Percentiles rank a stretch among this genome's conserved stretches.
Evolutionary conservation across 2,329 filamentous ascomycete genomes (phyloP).

Genomic region (Fusarium haematococcum): DNA sequence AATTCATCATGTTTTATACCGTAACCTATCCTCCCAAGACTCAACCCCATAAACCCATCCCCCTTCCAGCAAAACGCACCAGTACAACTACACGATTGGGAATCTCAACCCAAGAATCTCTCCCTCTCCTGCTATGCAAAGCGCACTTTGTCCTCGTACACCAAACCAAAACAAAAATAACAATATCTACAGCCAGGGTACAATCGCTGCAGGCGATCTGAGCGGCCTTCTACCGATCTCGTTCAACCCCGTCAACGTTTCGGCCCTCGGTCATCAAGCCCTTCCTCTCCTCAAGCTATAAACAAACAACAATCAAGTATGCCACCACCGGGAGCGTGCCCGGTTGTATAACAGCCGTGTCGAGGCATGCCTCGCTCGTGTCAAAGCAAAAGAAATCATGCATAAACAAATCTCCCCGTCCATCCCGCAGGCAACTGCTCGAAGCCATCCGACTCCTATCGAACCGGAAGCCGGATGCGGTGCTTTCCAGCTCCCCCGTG

Average conservation of each 20-base stretch:
- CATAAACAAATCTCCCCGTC: constrained; percentile 19
- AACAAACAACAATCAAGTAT: constrained; percentile 17
- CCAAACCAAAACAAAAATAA: constrained; percentile 40
- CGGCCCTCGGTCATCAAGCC: constrained; percentile 1
- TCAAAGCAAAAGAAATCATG: constrained; percentile 27
- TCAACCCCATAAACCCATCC: constrained; percentile 5
- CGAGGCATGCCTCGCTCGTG: constrained; percentile 12
- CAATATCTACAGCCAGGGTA: constrained; percentile 42
- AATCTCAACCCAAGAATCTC: constrained; percentile 35
- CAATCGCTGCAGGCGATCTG: constrained; percentile 17
- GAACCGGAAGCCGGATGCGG: neutral
- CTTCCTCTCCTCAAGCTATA: constrained; percentile 4
- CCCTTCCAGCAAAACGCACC: constrained; percentile 15
- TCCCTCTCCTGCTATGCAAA: constrained; percentile 40
- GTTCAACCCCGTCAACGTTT: constrained; percentile 6
- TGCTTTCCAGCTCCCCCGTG: neutral
- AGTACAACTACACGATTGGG: constrained; percentile 41
- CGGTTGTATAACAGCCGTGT: constrained; percentile 6
- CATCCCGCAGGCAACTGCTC: constrained; percentile 29
- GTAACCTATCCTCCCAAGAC: constrained; percentile 18
- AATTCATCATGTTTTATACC: constrained; percentile 33
- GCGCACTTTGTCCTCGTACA: constrained; percentile 38
- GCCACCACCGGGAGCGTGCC: constrained; percentile 15
- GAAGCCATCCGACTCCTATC: constrained; percentile 6
- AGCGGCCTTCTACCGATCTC: constrained; percentile 4